phyloP scores from a whole-genome alignment of 2,329 filamentous ascomycete genomes.

The Acrodontium crateriforme region DNA sequence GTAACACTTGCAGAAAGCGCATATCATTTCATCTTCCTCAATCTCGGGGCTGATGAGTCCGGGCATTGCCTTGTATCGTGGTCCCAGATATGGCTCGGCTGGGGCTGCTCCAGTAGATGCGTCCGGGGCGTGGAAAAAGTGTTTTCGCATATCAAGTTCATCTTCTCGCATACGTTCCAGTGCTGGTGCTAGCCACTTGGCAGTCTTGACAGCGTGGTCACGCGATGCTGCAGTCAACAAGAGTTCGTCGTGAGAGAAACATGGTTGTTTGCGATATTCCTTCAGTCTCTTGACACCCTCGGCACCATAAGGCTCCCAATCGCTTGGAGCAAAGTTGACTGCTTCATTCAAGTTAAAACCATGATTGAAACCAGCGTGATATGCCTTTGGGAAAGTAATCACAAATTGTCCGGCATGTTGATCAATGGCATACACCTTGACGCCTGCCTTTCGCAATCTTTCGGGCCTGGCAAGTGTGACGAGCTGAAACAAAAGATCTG shows the following conservation, averaged over 20 bases:
- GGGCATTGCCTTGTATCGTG: constrained; percentile 34
- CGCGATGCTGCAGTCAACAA: constrained; percentile 77
- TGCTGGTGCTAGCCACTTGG: constrained; percentile 88
- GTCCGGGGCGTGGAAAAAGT: constrained; percentile 45
- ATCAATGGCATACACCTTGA: constrained; percentile 87
- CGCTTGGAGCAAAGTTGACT: constrained; percentile 87
- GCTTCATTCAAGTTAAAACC: constrained; percentile 98
- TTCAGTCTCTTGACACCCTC: constrained; percentile 75
- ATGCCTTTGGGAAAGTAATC: constrained; percentile 91
- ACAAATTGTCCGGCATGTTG: constrained; percentile 93
- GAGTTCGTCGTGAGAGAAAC: constrained; percentile 93
- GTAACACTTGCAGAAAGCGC: constrained; percentile 81
- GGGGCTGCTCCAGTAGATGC: constrained; percentile 29
- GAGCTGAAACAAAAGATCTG: constrained; percentile 88
- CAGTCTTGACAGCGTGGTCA: constrained; percentile 70
- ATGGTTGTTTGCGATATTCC: constrained; percentile 78
- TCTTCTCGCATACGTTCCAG: constrained; percentile 63
- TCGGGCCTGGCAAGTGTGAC: constrained; percentile 93
- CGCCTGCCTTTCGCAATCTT: constrained; percentile 81
- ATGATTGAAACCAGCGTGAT: constrained; percentile 96
- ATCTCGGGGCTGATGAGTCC: constrained; percentile 56
- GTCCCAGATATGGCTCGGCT: constrained; percentile 17
- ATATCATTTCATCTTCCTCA: constrained; percentile 85
- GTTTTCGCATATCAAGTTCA: constrained; percentile 54
- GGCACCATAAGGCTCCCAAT: constrained; percentile 90